phyloP scores from a whole-genome alignment of 495 filamentous ascomycete species.

The Penicillium robsamsonii region DNA sequence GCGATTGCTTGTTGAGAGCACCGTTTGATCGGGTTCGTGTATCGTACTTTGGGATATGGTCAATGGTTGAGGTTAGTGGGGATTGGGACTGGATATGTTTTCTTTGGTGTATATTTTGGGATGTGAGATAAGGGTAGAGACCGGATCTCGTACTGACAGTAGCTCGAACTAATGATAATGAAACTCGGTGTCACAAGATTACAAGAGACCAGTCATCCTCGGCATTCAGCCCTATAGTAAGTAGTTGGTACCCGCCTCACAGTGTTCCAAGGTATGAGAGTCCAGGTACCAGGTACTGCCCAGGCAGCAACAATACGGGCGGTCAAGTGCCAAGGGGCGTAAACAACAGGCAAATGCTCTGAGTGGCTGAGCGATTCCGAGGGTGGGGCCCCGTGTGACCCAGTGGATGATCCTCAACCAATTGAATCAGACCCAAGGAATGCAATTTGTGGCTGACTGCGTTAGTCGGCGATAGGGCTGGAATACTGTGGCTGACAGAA shows the following conservation, averaged over 20 bases:
- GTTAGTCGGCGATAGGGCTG: constrained; percentile 25
- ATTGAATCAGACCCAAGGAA: background rate
- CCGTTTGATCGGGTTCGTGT: constrained; percentile 10
- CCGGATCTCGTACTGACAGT: background rate
- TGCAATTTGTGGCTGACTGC: constrained; percentile 23
- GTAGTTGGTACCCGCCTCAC: background rate
- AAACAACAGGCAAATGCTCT: background rate
- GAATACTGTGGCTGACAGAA: constrained; percentile 24
- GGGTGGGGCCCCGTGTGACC: constrained; percentile 2
- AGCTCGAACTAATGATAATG: constrained; percentile 6
- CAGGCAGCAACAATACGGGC: constrained; percentile 28
- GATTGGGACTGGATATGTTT: constrained; percentile 1
- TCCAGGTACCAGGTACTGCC: constrained; percentile 7
- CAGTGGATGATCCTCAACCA: constrained; percentile 13
- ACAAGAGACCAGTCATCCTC: background rate
- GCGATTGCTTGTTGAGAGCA: constrained; percentile 6
- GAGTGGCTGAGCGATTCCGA: constrained; percentile 9
- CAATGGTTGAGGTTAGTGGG: constrained; percentile 2
- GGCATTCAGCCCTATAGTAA: background rate
- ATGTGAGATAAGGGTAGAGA: background rate
- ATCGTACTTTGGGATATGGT: constrained; percentile 9
- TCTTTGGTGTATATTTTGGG: constrained; percentile 1
- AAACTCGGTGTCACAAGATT: constrained; percentile 4
- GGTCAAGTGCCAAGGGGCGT: constrained; percentile 18
- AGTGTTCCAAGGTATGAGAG: background rate